A percentile compares a stretch with the other conserved stretches of the same genome.
Conservation (phyloP, 192 early-diverging fungal species). For the Phlyctochytrium arcticum region DNA sequence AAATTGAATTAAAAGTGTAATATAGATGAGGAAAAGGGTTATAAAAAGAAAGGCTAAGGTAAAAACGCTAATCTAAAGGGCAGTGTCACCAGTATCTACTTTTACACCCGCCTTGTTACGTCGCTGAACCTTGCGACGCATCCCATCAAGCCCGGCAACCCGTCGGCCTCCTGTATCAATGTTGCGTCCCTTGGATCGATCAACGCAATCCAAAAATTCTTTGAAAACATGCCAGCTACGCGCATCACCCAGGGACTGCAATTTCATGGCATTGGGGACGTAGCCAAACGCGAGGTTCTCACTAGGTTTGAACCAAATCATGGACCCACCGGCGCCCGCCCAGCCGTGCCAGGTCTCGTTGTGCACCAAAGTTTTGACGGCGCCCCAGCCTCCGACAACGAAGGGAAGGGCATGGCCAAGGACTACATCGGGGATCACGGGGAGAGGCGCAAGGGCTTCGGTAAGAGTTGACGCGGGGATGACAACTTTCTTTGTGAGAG, state of each 20-base stretch:
- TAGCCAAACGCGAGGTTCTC: conserved; percentile 55
- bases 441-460: conserved; percentile 22
- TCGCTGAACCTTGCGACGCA: too few relatives aligned
- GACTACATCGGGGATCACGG: conserved; percentile 12
- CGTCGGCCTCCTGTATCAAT: too few relatives aligned
- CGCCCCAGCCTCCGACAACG: conserved; percentile 41
- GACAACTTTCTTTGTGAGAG: conserved; percentile 29
- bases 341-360: conserved; percentile 45
- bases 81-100: too few relatives aligned
- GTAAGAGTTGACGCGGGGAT: conserved; percentile 24
- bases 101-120: too few relatives aligned
- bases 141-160: too few relatives aligned
- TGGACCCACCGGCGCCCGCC: conserved; percentile 60
- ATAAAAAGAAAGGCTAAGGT: too few relatives aligned
- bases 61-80: too few relatives aligned
- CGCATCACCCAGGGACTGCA: conserved; percentile 49
- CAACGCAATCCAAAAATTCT: conserved; percentile 33
- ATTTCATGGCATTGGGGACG: conserved; percentile 42
- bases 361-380: conserved; percentile 29
- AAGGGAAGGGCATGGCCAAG: conserved; percentile 18
- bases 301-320: conserved; percentile 55
- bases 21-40: too few relatives aligned
- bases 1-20: too few relatives aligned
- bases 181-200: neutral
- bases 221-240: conserved; percentile 48